Conservation (phyloP, 805 yeast species). For the Wickerhamomyces pijperi region DNA sequence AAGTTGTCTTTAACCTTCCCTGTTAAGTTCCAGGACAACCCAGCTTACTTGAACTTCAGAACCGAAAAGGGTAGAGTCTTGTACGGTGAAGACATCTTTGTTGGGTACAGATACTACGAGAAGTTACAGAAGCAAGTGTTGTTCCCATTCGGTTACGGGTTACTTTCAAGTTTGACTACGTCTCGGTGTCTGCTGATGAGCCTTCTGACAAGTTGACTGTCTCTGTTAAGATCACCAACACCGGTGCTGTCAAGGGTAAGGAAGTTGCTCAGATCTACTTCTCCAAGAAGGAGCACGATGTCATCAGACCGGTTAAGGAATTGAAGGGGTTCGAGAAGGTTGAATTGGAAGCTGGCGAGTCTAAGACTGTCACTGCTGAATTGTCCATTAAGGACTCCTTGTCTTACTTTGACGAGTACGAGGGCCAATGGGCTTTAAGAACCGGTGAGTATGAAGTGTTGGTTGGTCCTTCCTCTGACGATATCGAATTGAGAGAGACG, state of each 20-base stretch:
- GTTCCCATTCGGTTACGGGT: constrained; percentile 54
- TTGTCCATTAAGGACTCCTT: constrained; percentile 36
- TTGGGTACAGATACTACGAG: constrained; percentile 55
- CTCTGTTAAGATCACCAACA: constrained; percentile 32
- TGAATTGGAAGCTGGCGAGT: constrained; percentile 31
- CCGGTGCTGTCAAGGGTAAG: constrained; percentile 36
- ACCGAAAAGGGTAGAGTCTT: constrained; percentile 41
- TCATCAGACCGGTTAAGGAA: constrained; percentile 46
- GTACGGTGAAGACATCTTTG: constrained; percentile 58
- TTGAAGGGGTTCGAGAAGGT: constrained; percentile 48
- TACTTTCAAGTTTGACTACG: constrained; percentile 38
- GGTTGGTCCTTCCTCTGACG: constrained; percentile 32
- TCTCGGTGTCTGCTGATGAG: constrained; percentile 22
- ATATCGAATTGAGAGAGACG: constrained; percentile 14
- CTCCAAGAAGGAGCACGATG: constrained; percentile 22
- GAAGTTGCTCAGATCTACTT: constrained; percentile 50
- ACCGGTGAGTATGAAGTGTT: constrained; percentile 38
- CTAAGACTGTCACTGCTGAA: constrained; percentile 24
- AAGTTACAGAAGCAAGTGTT: constrained; percentile 33
- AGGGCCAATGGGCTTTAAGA: constrained; percentile 39
- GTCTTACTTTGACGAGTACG: constrained; percentile 41
- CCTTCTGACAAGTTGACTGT: constrained; percentile 18
- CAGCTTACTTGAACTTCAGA: constrained; percentile 40
- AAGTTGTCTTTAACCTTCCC: constrained; percentile 50
- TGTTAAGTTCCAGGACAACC: constrained; percentile 37